Conservation (phyloP, 345 rosid species). For the Melastoma malabathricum region DNA sequence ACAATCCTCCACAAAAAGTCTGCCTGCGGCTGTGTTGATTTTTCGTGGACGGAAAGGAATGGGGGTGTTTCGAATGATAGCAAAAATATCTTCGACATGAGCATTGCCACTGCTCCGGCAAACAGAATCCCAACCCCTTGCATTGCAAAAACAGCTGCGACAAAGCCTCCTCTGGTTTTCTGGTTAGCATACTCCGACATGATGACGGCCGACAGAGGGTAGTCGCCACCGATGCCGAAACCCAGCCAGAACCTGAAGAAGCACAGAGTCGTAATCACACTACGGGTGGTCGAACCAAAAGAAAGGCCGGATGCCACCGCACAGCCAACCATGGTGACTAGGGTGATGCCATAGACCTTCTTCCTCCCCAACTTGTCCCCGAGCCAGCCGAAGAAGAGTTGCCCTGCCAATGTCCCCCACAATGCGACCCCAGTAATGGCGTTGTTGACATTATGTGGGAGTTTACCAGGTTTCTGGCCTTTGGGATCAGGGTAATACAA, state of each 20-base stretch:
- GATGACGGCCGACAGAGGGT: conserved; percentile 67
- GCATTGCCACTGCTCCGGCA: conserved; percentile 34
- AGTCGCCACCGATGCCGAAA: conserved; percentile 75
- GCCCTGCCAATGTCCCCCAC: conserved; percentile 42
- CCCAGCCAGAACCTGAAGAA: conserved; percentile 71
- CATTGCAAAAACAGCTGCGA: conserved; percentile 56
- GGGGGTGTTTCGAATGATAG: neutral
- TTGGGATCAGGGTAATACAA: conserved; percentile 45
- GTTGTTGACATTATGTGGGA: conserved; percentile 27
- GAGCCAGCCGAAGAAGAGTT: conserved; percentile 48
- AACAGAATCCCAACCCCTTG: conserved; percentile 47
- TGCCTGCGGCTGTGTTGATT: conserved; percentile 31
- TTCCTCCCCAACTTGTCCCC: conserved; percentile 65
- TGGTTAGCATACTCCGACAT: conserved; percentile 61
- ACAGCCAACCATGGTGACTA: conserved; percentile 39
- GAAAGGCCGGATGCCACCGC: conserved; percentile 53
- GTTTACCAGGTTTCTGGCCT: conserved; percentile 14
- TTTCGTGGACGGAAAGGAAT: conserved; percentile 5
- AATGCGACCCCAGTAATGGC: conserved; percentile 43
- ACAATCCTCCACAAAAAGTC: conserved; percentile 44
- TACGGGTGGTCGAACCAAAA: conserved; percentile 21
- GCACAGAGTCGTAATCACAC: conserved; percentile 43
- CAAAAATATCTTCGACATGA: conserved; percentile 23
- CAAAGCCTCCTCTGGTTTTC: conserved; percentile 41
- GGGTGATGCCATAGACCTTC: conserved; percentile 43